phyloP scores from a whole-genome alignment of 768 basidiomycete species.

The Amyloporia xantha region DNA sequence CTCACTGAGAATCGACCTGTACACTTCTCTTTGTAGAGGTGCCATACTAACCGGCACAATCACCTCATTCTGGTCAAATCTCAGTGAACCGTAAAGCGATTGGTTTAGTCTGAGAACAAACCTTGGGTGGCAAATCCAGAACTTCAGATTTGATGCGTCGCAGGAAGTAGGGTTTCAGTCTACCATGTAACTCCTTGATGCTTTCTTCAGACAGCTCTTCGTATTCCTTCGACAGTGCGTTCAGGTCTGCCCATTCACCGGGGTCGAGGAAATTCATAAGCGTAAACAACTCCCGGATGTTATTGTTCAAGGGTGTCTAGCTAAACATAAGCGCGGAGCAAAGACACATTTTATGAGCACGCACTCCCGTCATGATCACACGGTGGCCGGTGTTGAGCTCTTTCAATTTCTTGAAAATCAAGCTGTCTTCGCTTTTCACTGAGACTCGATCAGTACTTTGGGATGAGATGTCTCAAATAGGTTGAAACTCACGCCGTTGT shows the following conservation, averaged over 20 bases:
- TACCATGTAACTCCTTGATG: conserved; percentile 70
- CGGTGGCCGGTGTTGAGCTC: conserved; percentile 75
- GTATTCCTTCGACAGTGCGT: conserved; percentile 65
- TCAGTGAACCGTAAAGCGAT: background rate
- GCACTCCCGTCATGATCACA: conserved; percentile 83
- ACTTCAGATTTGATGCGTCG: conserved; percentile 93
- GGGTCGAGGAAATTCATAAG: conserved; percentile 94
- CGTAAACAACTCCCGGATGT: conserved; percentile 93
- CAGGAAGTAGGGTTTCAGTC: conserved; percentile 85
- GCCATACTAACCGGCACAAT: conserved; percentile 89
- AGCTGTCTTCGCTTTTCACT: conserved; percentile 81
- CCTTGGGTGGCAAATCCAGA: conserved; percentile 87
- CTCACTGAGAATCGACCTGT: conserved; percentile 76
- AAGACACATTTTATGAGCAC: conserved; percentile 16
- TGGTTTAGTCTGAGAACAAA: conserved; percentile 20
- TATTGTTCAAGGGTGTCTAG: conserved; percentile 94
- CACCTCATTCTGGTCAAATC: conserved; percentile 63
- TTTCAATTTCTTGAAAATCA: conserved; percentile 78
- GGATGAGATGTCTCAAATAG: conserved; percentile 6
- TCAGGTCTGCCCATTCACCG: conserved; percentile 66
- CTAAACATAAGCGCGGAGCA: conserved; percentile 2
- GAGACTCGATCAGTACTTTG: background rate
- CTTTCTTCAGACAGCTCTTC: conserved; percentile 74
- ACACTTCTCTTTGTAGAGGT: conserved; percentile 81
- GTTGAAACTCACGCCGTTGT: conserved; percentile 62